Base-by-base conservation (phyloP, 164 flowering plant species). In the Piper longum region DNA sequence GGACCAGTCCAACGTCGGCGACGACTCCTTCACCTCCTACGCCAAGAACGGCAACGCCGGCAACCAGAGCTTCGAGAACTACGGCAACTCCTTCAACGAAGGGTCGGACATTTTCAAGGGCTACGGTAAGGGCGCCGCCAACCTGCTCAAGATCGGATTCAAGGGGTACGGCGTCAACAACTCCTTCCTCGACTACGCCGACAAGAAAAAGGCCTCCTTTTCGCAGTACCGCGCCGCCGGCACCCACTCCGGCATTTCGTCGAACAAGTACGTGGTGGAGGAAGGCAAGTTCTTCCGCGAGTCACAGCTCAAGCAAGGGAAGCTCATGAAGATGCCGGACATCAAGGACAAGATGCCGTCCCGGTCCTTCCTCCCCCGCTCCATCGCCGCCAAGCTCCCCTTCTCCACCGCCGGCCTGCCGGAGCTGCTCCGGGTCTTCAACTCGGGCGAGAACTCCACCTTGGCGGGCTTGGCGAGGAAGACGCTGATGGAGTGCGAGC, bases 281-380 rank as follows among this genome's bases (percentile, higher is more conserved):
- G 80, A 81, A 45, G 97, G 89, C 16, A 89, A 79, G 60, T 89
- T 89, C 74, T 89, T 89, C 66, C 73, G 95, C 54, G 90, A 89
- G 64, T 67, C 81, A n/a, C 66, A 69, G 79, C 66, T 89, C 65
- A 83, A 74, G 62, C 43, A 69, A 14, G 95, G 91, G 42, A 83
- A 67, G 42, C 75, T 80, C 1, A 82, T 85, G 77, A 74, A 67
- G 14, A 85, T 89, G 88, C 97, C 97, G 12, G 90, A 89, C 64
- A 83, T 87, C 1, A 48, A 54, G 7, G 97, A 89, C 63, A 85
- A 76, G 60, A 85, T 89, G 97, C 97, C 97, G 0, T n/a, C 61
- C 65, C 76, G 97, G 78, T 80, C 97, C 44, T 89, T 89, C 71
- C 74, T 89, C 61, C 97, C 97, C 61, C 79, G 85, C 12, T 8